Conservation (phyloP, 2,329 filamentous ascomycete genomes). For the Drechmeria coniospora region DNA sequence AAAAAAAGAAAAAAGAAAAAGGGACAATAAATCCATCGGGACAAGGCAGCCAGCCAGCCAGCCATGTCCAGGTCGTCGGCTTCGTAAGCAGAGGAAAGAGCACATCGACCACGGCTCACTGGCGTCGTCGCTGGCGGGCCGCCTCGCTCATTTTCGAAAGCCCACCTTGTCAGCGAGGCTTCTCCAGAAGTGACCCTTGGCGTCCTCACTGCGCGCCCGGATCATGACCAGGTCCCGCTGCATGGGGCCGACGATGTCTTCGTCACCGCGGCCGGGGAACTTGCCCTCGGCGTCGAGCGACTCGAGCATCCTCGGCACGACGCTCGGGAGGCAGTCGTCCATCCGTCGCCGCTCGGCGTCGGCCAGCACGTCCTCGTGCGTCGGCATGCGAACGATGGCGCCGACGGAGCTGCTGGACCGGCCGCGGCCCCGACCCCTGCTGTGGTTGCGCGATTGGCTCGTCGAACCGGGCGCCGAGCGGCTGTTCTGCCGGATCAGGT, state of each 20-base stretch:
- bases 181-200: constrained; percentile 32
- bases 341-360: constrained; percentile 28
- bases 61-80: too few relatives aligned
- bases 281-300: constrained; percentile 60
- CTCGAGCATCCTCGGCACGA: constrained; percentile 53
- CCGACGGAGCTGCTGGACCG: constrained; percentile 25
- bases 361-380: constrained; percentile 23
- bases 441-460: constrained; percentile 20
- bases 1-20: neutral
- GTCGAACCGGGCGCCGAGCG: constrained; percentile 11
- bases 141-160: constrained; percentile 8
- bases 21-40: neutral
- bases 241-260: constrained; percentile 92
- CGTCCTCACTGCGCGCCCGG: constrained; percentile 27
- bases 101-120: too few relatives aligned
- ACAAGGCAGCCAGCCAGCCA: too few relatives aligned
- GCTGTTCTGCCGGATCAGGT: constrained; percentile 38
- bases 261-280: constrained; percentile 75
- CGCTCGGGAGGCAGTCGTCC: constrained; percentile 42
- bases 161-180: constrained; percentile 30
- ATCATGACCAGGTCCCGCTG: constrained; percentile 42
- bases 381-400: constrained; percentile 14
- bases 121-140: too few relatives aligned
- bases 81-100: neutral
- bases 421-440: constrained; percentile 21